A percentile compares a stretch with the other conserved stretches of the same genome.
phyloP scores from a whole-genome alignment of 306 rosid genomes.

The Geum urbanum region DNA sequence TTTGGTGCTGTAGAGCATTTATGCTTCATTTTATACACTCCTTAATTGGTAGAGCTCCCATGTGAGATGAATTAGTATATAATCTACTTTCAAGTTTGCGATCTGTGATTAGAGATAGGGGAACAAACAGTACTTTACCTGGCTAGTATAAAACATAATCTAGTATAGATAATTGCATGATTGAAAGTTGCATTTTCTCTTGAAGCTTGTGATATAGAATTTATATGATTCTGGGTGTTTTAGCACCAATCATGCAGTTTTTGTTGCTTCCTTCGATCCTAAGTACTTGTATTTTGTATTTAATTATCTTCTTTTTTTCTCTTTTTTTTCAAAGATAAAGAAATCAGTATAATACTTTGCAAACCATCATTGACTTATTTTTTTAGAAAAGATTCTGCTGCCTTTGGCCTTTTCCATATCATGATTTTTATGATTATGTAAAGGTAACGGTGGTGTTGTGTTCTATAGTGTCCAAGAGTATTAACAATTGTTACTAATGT shows the following conservation, averaged over 20 bases:
- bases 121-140: conserved; percentile 14
- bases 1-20: no score
- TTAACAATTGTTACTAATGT: neutral
- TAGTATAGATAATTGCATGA: conserved; percentile 4
- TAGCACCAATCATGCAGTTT: conserved; percentile 18
- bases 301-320: neutral
- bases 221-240: neutral
- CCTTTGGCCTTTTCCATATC: conserved; percentile 2
- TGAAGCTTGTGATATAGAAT: neutral
- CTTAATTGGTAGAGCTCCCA: neutral
- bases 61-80: conserved; percentile 3
- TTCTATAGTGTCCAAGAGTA: no score
- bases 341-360: neutral
- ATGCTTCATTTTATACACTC: no score
- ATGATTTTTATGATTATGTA: neutral
- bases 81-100: neutral
- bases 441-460: no score
- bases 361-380: neutral
- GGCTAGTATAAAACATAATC: conserved; percentile 11
- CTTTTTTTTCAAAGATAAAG: neutral
- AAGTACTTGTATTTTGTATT: conserved; percentile 24
- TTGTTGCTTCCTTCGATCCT: conserved; percentile 31
- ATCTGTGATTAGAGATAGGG: conserved; percentile 14
- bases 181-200: conserved; percentile 10
- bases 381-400: neutral